phyloP scores from a whole-genome alignment of 2,329 filamentous ascomycete species.

The Davidsoniella eucalypti region DNA sequence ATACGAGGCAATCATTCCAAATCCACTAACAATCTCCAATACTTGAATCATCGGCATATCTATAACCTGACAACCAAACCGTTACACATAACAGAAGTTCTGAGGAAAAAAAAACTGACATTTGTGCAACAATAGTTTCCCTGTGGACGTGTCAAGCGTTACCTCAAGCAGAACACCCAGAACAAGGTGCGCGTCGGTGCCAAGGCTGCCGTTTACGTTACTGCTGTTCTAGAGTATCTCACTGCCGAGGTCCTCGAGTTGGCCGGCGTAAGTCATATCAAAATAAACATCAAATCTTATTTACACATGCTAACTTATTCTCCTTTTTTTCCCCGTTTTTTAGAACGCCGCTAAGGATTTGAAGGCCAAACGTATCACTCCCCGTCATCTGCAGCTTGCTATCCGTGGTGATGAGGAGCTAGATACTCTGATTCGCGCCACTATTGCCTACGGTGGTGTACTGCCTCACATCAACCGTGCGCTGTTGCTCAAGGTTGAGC shows the following conservation, averaged over 20 bases:
- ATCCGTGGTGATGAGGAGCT: slow-evolving; percentile 98
- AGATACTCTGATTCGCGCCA: slow-evolving; percentile 91
- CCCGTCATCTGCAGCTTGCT: slow-evolving; percentile 90
- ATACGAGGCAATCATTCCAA: no score
- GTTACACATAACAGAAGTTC: no score
- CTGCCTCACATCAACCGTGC: slow-evolving; percentile 98
- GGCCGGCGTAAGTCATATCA: slow-evolving; percentile 52
- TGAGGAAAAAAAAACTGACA: slow-evolving; percentile 15
- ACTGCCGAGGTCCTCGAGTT: slow-evolving; percentile 97
- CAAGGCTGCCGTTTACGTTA: slow-evolving; percentile 91
- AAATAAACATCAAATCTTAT: not conserved
- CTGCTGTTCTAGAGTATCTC: slow-evolving; percentile 94
- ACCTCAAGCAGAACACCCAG: slow-evolving; percentile 97
- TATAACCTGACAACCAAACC: no score
- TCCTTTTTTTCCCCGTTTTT: not conserved
- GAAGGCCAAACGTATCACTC: slow-evolving; percentile 99
- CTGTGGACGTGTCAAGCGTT: slow-evolving; percentile 99
- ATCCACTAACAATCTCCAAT: no score
- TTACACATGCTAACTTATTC: slow-evolving; percentile 14
- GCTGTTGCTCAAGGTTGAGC: slow-evolving; percentile 84
- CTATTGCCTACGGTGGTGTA: slow-evolving; percentile 96
- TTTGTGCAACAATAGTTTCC: slow-evolving; percentile 54
- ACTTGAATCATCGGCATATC: no score
- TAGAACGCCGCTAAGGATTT: slow-evolving; percentile 96
- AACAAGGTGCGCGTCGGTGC: slow-evolving; percentile 99